Base-by-base conservation (phyloP, 257 asterid species). In the Lavandula angustifolia region DNA sequence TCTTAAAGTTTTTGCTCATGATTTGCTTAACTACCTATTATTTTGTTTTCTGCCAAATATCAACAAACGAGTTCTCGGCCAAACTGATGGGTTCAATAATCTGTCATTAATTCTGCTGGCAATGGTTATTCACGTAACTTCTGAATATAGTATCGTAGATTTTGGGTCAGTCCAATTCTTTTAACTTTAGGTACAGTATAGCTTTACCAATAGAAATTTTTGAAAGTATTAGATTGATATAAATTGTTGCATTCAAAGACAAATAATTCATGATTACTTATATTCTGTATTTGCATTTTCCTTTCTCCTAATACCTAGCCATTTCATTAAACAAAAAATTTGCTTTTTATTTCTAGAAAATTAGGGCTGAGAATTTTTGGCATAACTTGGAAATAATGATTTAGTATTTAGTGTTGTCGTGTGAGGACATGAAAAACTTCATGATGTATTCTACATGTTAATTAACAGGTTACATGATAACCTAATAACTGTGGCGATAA, bases 21-120 rank as follows among this genome's bases (percentile, higher is more conserved):
- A 9, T 63, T 34, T 51, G 35, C 32, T 52, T 66, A 4, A 9
- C 46, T 69, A 31, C 50, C 34, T 3, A 75, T 55, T 46, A 18
- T 54, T 62, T 41, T 62, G 9, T 59, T 14, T 54, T 47, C 7
- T 54, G 31, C 66, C 44, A 64, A 31, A 27, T 9, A 35, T 54
- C 54, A 22, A 22, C 27, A 22, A 22, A 22, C 27, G 27, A 22
- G 49, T 34, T 53, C 44, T 46, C 14, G 32, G 31, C 44, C 10
- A 27, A 50, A 37, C 22, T 9, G 17, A 40, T 13, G 27, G 27
- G 27, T 52, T 7, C 44, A 64, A 55, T 55, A 49, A 70, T 13
- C 44, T 55, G 6, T 29, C 49, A 31, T 40, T 22, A 27, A n/a
- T 33, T 43, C 55, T 50, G 48, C 12, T 64, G 31, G 48, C 2